phyloP scores from a whole-genome alignment of 2,329 filamentous ascomycete species.

The Macrophomina pseudophaseolina region DNA sequence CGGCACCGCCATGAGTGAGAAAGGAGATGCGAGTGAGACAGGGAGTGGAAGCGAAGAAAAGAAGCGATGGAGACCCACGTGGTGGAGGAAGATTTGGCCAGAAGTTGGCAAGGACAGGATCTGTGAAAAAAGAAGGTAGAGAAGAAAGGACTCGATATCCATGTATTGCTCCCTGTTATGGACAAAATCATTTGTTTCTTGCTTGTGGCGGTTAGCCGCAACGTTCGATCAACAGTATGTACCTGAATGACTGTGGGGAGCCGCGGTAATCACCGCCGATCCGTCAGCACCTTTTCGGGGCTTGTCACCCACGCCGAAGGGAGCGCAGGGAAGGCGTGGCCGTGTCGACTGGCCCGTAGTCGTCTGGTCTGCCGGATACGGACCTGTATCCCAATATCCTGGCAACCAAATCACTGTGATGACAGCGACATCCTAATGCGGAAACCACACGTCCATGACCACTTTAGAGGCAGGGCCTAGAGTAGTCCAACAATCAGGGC shows the following conservation, averaged over 20 bases:
- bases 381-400: not conserved
- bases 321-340: no score
- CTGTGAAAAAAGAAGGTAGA: not conserved
- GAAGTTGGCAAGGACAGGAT: not conserved
- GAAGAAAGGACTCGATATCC: not conserved
- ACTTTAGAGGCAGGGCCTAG: not conserved
- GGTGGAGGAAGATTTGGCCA: not conserved
- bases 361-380: not conserved
- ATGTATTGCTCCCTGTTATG: not conserved
- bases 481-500: not conserved
- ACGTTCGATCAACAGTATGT: constrained; percentile 1
- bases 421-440: not conserved
- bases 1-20: not conserved
- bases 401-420: not conserved
- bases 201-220: not conserved
- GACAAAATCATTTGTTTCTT: not conserved
- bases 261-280: not conserved
- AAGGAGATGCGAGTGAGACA: not conserved
- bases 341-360: not conserved
- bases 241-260: not conserved
- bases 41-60: not conserved
- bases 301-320: no score
- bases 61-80: constrained; percentile 4
- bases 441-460: not conserved
- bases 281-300: no score